phyloP scores from a whole-genome alignment of 192 early-diverging fungal genomes.

The Coemansia sp. region DNA sequence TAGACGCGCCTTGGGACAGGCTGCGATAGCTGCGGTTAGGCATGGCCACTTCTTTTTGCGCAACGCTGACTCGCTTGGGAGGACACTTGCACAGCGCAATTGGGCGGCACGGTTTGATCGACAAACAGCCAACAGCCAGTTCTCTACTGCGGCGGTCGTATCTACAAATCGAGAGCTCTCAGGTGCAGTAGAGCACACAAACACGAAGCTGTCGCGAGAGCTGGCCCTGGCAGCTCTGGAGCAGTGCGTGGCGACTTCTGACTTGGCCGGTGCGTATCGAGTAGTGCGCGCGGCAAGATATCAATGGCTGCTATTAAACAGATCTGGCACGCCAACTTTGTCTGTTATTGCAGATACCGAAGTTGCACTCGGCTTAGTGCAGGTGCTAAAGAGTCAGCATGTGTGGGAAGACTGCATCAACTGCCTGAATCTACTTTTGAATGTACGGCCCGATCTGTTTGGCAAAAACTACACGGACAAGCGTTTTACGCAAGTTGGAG shows the following conservation, averaged over 20 bases:
- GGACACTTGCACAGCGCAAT: not conserved
- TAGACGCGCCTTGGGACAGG: not conserved
- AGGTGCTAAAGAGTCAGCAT: slow-evolving; percentile 1
- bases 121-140: no score
- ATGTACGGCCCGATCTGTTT: slow-evolving; percentile 5
- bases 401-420: slow-evolving; percentile 29
- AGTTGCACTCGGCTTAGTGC: slow-evolving; percentile 9
- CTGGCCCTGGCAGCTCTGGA: slow-evolving; percentile 1
- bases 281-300: slow-evolving; percentile 4
- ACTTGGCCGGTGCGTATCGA: slow-evolving; percentile 9
- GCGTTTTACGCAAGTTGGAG: slow-evolving; percentile 7
- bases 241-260: not conserved
- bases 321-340: not conserved
- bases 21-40: not conserved
- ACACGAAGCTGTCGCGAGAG: not conserved
- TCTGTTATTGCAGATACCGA: slow-evolving; percentile 15
- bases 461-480: slow-evolving; percentile 3
- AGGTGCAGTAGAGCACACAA: not conserved
- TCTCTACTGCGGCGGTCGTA: not conserved
- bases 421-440: slow-evolving; percentile 23
- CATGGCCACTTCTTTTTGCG: not conserved
- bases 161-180: not conserved
- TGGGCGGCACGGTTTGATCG: no score
- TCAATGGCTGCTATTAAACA: not conserved
- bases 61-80: not conserved